Evolutionary conservation across 441 rosid genomes (phyloP).

Genomic region (Flueggea neowawraea): DNA sequence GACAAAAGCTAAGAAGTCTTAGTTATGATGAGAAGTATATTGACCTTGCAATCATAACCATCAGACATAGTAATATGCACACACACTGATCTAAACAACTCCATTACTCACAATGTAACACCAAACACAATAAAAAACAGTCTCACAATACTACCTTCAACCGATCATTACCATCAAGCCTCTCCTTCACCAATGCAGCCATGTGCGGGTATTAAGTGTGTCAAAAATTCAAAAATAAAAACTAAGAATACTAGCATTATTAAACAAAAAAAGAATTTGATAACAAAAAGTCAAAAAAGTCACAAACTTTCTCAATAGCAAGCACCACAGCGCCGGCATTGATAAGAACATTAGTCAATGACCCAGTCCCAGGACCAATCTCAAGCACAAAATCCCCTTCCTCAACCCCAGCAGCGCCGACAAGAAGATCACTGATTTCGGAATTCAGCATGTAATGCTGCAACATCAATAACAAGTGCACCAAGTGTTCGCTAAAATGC

Average conservation of each 20-base stretch:
- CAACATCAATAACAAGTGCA: slow-evolving; percentile 11
- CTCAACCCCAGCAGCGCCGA: slow-evolving; percentile 47
- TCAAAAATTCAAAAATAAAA: not conserved
- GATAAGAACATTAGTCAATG: slow-evolving; percentile 73
- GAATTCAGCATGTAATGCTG: slow-evolving; percentile 95
- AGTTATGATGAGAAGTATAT: too few relatives aligned
- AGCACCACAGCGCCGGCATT: slow-evolving; percentile 67
- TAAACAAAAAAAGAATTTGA: not conserved
- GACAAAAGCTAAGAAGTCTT: too few relatives aligned
- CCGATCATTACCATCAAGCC: slow-evolving; percentile 48
- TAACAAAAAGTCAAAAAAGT: not conserved
- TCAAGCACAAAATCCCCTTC: slow-evolving; percentile 85
- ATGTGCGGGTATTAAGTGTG: slow-evolving; percentile 74
- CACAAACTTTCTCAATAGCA: slow-evolving; percentile 76
- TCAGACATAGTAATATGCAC: not conserved
- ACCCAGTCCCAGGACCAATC: slow-evolving; percentile 96
- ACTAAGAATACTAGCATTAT: not conserved
- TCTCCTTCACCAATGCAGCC: slow-evolving; percentile 67
- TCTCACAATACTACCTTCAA: slow-evolving; percentile 42
- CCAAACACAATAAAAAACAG: not conserved
- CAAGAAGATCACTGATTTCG: slow-evolving; percentile 66
- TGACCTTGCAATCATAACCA: too few relatives aligned
- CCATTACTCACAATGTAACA: too few relatives aligned
- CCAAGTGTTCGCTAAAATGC: slow-evolving; percentile 30
- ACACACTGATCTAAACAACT: too few relatives aligned